These are phyloP conservation scores for Penicillium soppii DNA, from an alignment of 495 filamentous ascomycete species.

Conservation along the genomic window DNA sequence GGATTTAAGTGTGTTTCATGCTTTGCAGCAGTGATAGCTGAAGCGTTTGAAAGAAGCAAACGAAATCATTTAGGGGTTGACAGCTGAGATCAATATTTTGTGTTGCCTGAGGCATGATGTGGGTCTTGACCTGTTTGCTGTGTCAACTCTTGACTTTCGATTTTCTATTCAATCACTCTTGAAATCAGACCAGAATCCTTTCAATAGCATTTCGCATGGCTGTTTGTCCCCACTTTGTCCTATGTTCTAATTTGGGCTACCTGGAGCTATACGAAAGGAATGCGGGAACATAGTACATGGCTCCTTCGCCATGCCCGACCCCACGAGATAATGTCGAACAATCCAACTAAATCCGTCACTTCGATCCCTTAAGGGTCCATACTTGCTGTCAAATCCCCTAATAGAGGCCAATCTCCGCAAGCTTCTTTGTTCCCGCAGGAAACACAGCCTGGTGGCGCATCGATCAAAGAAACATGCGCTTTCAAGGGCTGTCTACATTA, in stretches of 20 bases:
- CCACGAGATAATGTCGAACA: neutral
- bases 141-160: too few relatives aligned
- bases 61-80: constrained; percentile 1
- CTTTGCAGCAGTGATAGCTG: neutral
- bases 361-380: too few relatives aligned
- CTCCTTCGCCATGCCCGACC: too few relatives aligned
- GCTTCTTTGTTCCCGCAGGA: constrained; percentile 8
- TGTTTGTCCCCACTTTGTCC: too few relatives aligned
- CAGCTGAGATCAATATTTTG: neutral
- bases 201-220: too few relatives aligned
- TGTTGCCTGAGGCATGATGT: neutral
- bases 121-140: neutral
- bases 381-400: neutral
- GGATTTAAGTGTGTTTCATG: neutral
- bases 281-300: too few relatives aligned
- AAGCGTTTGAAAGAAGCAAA: neutral
- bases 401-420: neutral
- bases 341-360: neutral
- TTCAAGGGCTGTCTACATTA: neutral
- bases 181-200: too few relatives aligned
- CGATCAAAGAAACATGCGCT: neutral
- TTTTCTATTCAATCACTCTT: too few relatives aligned
- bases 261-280: too few relatives aligned
- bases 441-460: neutral
- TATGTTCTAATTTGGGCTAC: too few relatives aligned